These are phyloP conservation scores for Podospora anserina DNA, from an alignment of 495 filamentous ascomycete species.

Conservation along the genomic window DNA sequence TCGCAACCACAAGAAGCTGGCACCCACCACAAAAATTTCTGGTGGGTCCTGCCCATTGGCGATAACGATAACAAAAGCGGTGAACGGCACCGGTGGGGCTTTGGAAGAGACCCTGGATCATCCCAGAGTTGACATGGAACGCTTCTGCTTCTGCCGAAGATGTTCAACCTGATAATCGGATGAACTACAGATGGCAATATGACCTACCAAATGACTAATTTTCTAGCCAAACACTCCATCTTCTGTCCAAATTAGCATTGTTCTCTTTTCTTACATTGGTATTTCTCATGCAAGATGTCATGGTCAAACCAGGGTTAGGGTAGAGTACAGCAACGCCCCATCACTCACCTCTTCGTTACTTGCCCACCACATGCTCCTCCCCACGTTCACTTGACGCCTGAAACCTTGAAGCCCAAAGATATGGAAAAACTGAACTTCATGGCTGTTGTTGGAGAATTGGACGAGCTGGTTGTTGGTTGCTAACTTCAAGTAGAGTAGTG, in stretches of 20 bases:
- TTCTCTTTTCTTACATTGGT: too few species aligned
- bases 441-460: not conserved
- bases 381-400: not conserved
- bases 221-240: too few species aligned
- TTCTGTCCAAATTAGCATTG: too few species aligned
- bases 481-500: not conserved
- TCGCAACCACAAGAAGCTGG: slow-evolving; percentile 13
- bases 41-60: slow-evolving; percentile 22
- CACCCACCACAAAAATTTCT: slow-evolving; percentile 32
- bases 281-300: too few species aligned
- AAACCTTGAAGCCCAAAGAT: not conserved
- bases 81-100: slow-evolving; percentile 11
- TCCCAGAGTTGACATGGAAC: not conserved
- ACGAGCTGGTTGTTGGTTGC: not conserved
- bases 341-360: too few species aligned
- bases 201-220: too few species aligned
- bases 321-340: too few species aligned
- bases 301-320: too few species aligned
- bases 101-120: not conserved
- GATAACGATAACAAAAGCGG: slow-evolving; percentile 37
- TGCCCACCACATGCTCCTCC: not conserved
- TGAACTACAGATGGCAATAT: too few species aligned
- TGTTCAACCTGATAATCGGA: not conserved
- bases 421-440: not conserved
- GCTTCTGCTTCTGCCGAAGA: slow-evolving; percentile 3